Conservation (phyloP, 805 yeast genomes). For the Lachancea thermotolerans region DNA sequence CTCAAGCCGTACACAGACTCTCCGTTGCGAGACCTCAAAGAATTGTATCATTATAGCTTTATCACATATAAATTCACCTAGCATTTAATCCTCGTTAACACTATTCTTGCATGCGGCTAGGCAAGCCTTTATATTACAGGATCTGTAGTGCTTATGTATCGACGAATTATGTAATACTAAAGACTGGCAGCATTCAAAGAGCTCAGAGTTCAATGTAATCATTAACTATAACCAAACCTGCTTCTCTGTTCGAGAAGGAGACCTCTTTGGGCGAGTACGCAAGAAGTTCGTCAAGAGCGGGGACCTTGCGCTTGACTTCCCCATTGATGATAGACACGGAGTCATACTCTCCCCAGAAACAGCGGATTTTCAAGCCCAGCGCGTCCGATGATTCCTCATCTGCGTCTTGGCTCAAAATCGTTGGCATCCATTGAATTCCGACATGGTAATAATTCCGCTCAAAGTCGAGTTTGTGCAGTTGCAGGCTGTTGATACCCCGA, state of each 20-base stretch:
- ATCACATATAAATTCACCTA: no score
- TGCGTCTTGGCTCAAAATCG: conserved; percentile 35
- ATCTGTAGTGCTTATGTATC: no score
- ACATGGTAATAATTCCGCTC: conserved; percentile 45
- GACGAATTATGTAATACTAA: no score
- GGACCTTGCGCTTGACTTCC: conserved; percentile 39
- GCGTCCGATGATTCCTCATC: conserved; percentile 30
- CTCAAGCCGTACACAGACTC: no score
- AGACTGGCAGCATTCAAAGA: no score
- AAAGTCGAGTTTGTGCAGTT: conserved; percentile 62
- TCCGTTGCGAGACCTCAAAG: no score
- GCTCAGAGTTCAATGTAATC: conserved; percentile 37
- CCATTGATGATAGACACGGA: conserved; percentile 36
- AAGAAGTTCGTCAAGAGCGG: conserved; percentile 66
- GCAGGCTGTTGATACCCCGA: conserved; percentile 58
- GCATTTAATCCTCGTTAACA: no score
- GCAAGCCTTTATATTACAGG: no score
- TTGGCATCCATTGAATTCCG: conserved; percentile 74
- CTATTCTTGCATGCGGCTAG: no score
- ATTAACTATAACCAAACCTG: conserved; percentile 61
- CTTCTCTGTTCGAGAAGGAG: conserved; percentile 55
- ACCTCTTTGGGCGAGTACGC: conserved; percentile 60
- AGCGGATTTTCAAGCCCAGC: conserved; percentile 53
- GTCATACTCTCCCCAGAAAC: conserved; percentile 76
- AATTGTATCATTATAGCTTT: no score